These are phyloP conservation scores for Chytriomyces sp. DNA, from an alignment of 192 early-diverging fungal species.

Conservation along the genomic window DNA sequence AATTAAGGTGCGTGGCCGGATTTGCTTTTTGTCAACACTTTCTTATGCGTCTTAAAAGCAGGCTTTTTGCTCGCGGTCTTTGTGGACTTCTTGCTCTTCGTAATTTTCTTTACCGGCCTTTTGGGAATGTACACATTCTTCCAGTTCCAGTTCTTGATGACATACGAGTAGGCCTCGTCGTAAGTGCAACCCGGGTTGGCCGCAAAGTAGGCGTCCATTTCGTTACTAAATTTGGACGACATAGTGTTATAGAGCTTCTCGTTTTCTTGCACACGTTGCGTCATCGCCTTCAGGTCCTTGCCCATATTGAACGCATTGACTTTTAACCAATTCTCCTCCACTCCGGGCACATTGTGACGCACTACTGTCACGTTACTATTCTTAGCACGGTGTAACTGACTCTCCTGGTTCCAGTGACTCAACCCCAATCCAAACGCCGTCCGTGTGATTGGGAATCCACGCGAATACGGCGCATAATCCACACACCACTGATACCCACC, in stretches of 20 bases:
- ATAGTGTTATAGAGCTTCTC: neutral
- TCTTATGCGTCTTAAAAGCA: no score
- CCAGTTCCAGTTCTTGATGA: neutral
- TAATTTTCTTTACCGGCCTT: no score
- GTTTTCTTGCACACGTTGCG: neutral
- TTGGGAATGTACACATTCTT: no score
- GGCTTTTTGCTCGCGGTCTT: no score
- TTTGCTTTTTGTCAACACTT: no score
- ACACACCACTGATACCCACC: neutral
- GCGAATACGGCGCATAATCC: neutral
- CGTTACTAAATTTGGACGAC: neutral
- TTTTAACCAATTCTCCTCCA: neutral
- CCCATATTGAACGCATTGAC: neutral
- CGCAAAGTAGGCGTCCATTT: neutral
- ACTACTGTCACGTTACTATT: neutral
- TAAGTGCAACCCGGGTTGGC: neutral
- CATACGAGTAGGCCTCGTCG: neutral
- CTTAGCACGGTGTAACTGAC: neutral
- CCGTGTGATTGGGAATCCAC: neutral
- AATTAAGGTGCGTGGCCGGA: no score
- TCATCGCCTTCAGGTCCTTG: constrained; percentile 8
- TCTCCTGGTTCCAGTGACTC: neutral
- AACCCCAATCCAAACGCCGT: neutral
- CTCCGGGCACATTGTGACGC: neutral
- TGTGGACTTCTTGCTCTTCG: no score